These are phyloP conservation scores for Pythium pectinolyticum DNA, from an alignment of 352 stramenopile genomes.

Conservation along the genomic window DNA sequence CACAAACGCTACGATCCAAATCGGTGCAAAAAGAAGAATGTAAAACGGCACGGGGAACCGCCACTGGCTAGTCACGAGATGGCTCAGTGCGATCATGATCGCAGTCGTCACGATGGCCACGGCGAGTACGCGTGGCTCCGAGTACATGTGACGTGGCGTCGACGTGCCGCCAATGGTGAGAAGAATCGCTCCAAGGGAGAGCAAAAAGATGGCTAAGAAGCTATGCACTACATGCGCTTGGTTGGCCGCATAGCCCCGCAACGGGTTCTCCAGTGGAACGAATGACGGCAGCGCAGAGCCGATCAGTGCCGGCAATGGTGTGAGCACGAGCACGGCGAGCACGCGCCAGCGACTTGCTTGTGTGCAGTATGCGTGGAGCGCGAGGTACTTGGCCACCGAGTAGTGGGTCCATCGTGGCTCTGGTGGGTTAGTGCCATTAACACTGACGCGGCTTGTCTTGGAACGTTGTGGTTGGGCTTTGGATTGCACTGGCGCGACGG, in stretches of 20 bases:
- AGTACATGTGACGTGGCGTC: constrained; percentile 2
- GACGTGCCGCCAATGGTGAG: constrained; percentile 4
- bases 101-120: background rate
- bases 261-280: constrained; percentile 5
- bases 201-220: constrained; percentile 1
- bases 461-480: too few species aligned
- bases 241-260: background rate
- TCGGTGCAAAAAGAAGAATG: background rate
- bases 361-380: constrained; percentile 9
- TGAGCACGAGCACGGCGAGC: constrained; percentile 7
- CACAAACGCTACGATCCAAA: background rate
- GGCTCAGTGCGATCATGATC: background rate
- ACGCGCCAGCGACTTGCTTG: background rate
- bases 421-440: too few species aligned
- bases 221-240: background rate
- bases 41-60: constrained; percentile 24
- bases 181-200: constrained; percentile 14
- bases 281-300: constrained; percentile 6
- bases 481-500: too few species aligned
- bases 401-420: constrained; percentile 15
- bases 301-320: constrained; percentile 5
- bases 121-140: background rate
- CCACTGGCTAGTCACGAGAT: background rate
- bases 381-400: constrained; percentile 21
- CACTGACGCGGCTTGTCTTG: too few species aligned